Percentiles rank a stretch among this genome's conserved stretches.
Conservation (phyloP, 1,284 basidiomycete species). For the Leccinum huronense region DNA sequence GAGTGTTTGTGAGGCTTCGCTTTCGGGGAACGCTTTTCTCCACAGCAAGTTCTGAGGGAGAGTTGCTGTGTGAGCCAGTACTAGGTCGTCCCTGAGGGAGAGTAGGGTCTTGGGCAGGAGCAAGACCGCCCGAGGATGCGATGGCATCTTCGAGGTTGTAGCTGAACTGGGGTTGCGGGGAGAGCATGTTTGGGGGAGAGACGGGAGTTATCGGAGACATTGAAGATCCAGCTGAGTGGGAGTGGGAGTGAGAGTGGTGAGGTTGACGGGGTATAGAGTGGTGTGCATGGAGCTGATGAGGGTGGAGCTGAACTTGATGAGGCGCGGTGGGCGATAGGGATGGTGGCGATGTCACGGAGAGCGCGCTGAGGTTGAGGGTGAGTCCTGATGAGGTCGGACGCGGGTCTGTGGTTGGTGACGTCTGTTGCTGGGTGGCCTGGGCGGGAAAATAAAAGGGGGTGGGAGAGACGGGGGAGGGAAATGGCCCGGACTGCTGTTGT, state of each 20-base stretch:
- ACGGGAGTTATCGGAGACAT: constrained; percentile 34
- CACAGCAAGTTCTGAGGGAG: constrained; percentile 37
- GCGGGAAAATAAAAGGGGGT: constrained; percentile 24
- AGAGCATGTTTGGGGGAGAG: constrained; percentile 27
- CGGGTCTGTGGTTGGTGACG: constrained; percentile 26
- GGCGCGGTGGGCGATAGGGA: constrained; percentile 60
- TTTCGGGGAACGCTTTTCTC: constrained; percentile 57
- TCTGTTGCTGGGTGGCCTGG: constrained; percentile 31
- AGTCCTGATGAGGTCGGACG: constrained; percentile 35
- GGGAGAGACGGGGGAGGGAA: constrained; percentile 28
- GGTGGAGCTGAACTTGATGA: constrained; percentile 23
- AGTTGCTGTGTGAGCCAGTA: constrained; percentile 29
- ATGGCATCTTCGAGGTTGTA: constrained; percentile 27
- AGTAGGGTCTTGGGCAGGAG: constrained; percentile 17
- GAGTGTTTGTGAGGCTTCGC: constrained; percentile 55
- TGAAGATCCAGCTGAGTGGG: constrained; percentile 18
- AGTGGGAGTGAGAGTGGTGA: constrained; percentile 22
- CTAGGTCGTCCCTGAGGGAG: constrained; percentile 27
- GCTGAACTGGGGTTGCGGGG: constrained; percentile 23
- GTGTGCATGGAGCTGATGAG: constrained; percentile 22
- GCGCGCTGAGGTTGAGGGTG: constrained; percentile 64
- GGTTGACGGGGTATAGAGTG: constrained; percentile 24
- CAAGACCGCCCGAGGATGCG: constrained; percentile 6
- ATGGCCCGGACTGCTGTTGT: constrained; percentile 13
- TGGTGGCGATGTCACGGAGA: constrained; percentile 62